Base-by-base conservation (phyloP, 164 flowering plant species). In the Stephania yunnanensis region DNA sequence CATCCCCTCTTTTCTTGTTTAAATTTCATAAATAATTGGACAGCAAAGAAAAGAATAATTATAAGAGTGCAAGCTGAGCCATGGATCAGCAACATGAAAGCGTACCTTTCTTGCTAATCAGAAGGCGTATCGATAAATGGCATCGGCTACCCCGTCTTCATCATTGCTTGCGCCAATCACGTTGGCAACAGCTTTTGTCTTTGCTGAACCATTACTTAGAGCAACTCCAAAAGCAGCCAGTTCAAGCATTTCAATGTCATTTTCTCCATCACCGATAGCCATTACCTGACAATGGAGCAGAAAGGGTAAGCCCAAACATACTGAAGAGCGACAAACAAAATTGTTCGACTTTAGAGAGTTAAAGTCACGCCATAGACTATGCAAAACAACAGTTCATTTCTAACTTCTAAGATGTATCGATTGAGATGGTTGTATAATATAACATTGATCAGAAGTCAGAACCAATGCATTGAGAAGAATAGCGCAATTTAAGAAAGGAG, bases 231-330 rank as follows among this genome's bases (percentile, higher is more conserved):
- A 80, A 74, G 92, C 87, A 72, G 93, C 99, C 83, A 95, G 80
- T 83, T 95, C 84, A 50, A 95, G 94, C 99, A 95, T 93, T 81
- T 95, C 97, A 4, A 95, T 82, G 66, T 95, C 99, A 84, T 93
- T 95, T 82, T 95, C 97, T 22, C 96, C 99, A 75, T 95, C 99
- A 15, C 98, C 98, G 75, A 95, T 89, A 31, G 99, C 97, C 98
- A 93, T 95, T 71, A 95, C 73, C 98, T 95, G 66, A 53, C 55
- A 5, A 68, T 17, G 6, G 29, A 61, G 20, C 25, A n/a, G 66
- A 61, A n/a, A 19, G 25, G 66, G 66, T 61, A 61, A 61, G 66
- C 44, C 9, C 2, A 7, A 66, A 48, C 31, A 15, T 74, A 58
- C 11, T 55, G 44, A 50, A 6, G 63, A 22, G 52, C 12, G 13